Evolutionary conservation across 208 protist species (phyloP).

Genomic region (Zelonia costaricensis): DNA sequence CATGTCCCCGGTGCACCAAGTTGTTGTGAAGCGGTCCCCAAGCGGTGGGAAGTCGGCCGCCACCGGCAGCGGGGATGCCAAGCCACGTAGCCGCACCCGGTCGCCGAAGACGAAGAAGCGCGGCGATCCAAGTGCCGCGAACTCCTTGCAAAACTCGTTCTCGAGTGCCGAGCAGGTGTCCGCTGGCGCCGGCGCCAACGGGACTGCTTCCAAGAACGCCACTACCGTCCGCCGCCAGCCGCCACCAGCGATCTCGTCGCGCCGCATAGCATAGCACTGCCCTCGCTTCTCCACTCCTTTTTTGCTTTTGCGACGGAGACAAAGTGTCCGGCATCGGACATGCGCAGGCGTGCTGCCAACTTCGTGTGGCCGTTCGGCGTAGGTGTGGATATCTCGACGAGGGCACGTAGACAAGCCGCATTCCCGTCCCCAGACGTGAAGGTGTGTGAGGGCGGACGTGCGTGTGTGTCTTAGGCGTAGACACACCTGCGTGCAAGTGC

Average conservation of each 20-base stretch:
- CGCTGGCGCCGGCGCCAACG: slow-evolving; percentile 6
- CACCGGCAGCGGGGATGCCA: slow-evolving; percentile 3
- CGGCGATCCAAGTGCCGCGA: slow-evolving; percentile 12
- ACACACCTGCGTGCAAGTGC: too few species aligned
- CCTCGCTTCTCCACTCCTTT: not conserved
- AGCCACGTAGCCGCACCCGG: slow-evolving; percentile 9
- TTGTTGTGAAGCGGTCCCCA: slow-evolving; percentile 5
- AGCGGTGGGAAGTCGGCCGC: slow-evolving; percentile 4
- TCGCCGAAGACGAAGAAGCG: slow-evolving; percentile 25
- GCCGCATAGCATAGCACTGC: slow-evolving; percentile 22
- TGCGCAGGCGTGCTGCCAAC: too few species aligned
- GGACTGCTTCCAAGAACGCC: slow-evolving; percentile 20
- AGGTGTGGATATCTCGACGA: too few species aligned
- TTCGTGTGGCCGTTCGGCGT: too few species aligned
- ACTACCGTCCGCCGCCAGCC: slow-evolving; percentile 42
- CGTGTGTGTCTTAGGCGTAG: too few species aligned
- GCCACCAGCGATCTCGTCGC: slow-evolving; percentile 52
- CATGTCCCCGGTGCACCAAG: slow-evolving; percentile 14
- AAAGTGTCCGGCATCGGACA: too few species aligned
- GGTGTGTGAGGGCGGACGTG: too few species aligned
- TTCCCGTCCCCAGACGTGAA: too few species aligned
- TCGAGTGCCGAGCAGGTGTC: slow-evolving; percentile 14
- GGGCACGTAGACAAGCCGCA: too few species aligned
- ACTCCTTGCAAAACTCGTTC: slow-evolving; percentile 24
- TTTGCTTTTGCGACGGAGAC: not conserved